Conservation (phyloP, 352 stramenopile species). For the Phytophthora lateralis region DNA sequence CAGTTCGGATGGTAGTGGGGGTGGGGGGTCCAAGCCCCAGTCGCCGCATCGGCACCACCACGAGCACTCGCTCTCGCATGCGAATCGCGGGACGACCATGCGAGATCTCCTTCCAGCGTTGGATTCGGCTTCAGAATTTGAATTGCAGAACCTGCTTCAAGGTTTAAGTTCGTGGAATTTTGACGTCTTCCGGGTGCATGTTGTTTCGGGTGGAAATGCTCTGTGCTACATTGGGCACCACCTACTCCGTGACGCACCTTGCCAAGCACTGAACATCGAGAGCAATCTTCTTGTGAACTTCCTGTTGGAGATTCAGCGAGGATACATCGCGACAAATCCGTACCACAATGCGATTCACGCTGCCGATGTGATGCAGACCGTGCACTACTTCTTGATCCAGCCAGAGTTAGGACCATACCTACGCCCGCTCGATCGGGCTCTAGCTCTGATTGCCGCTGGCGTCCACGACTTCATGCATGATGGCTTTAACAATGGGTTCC, state of each 20-base stretch:
- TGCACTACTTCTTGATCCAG: slow-evolving; percentile 86
- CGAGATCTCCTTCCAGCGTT: slow-evolving; percentile 64
- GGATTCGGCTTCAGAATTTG: slow-evolving; percentile 66
- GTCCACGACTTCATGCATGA: slow-evolving; percentile 93
- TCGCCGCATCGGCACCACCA: slow-evolving; percentile 25
- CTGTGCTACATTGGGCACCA: slow-evolving; percentile 81
- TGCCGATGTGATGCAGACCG: slow-evolving; percentile 89
- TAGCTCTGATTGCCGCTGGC: slow-evolving; percentile 76
- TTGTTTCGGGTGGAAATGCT: slow-evolving; percentile 71
- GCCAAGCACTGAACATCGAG: slow-evolving; percentile 70
- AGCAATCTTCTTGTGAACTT: slow-evolving; percentile 71
- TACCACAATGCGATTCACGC: slow-evolving; percentile 93
- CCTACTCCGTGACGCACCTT: slow-evolving; percentile 67
- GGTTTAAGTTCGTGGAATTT: slow-evolving; percentile 68
- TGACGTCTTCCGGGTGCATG: slow-evolving; percentile 77
- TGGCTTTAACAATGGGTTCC: slow-evolving; percentile 91
- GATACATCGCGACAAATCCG: slow-evolving; percentile 81
- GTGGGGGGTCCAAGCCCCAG: not conserved
- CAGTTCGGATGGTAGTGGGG: slow-evolving; percentile 18
- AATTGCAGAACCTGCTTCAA: slow-evolving; percentile 71
- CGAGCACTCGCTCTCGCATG: slow-evolving; percentile 23
- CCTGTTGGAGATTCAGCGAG: slow-evolving; percentile 81
- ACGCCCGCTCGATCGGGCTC: slow-evolving; percentile 70
- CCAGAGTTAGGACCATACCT: slow-evolving; percentile 76
- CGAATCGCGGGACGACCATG: slow-evolving; percentile 57